phyloP scores from a whole-genome alignment of 768 basidiomycete species.

The Lentinula guzmanii region DNA sequence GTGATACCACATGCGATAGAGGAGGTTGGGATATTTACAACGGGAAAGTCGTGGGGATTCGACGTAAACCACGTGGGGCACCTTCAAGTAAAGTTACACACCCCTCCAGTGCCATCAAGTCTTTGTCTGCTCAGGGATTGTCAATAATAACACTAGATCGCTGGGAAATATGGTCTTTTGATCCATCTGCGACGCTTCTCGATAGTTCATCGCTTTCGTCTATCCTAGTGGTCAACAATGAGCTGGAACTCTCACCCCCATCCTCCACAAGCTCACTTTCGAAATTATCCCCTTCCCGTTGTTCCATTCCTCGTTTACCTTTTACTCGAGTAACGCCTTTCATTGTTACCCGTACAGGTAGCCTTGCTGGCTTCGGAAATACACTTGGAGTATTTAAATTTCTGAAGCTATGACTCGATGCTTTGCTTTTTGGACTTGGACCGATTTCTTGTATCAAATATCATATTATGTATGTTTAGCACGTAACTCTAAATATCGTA shows the following conservation, averaged over 20 bases:
- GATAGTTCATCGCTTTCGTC: constrained; percentile 48
- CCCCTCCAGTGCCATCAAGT: background rate
- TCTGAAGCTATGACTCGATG: constrained; percentile 1
- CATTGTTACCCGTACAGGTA: constrained; percentile 39
- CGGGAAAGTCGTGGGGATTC: constrained; percentile 60
- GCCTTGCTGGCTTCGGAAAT: constrained; percentile 74
- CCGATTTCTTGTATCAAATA: background rate
- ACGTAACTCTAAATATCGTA: too few species aligned
- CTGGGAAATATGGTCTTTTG: constrained; percentile 83
- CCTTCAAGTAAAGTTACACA: background rate
- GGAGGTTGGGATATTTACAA: constrained; percentile 70
- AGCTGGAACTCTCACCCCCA: constrained; percentile 9
- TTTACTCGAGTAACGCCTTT: constrained; percentile 74
- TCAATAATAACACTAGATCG: constrained; percentile 63
- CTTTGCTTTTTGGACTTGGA: background rate
- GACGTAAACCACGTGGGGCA: constrained; percentile 49
- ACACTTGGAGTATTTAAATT: constrained; percentile 59
- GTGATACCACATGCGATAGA: constrained; percentile 61
- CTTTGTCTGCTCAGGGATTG: constrained; percentile 34
- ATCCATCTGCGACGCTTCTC: constrained; percentile 42
- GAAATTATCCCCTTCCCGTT: constrained; percentile 8
- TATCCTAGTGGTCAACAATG: constrained; percentile 23
- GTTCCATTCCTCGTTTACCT: constrained; percentile 53
- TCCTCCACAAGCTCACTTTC: constrained; percentile 18
- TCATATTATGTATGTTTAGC: background rate